Evolutionary conservation across 176 grass and related monocot species (phyloP).

Genomic region (Guadua angustifolia): DNA sequence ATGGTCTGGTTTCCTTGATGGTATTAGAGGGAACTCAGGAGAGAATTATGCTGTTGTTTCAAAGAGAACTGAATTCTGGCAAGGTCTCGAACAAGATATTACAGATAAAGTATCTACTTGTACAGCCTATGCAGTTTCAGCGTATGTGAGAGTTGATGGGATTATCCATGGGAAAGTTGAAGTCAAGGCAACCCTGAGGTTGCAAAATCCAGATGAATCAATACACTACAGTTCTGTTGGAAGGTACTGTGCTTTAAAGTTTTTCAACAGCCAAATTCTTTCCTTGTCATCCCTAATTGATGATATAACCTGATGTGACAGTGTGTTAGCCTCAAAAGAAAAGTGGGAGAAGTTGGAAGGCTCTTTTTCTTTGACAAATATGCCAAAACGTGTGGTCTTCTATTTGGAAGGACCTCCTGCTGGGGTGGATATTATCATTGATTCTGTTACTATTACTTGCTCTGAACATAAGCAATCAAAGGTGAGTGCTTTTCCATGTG

Average conservation of each 20-base stretch:
- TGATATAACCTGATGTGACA: conserved; percentile 43
- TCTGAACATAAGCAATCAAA: conserved; percentile 48
- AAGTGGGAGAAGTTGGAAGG: conserved; percentile 92
- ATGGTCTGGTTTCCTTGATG: conserved; percentile 82
- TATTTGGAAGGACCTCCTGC: conserved; percentile 87
- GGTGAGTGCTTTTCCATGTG: conserved; percentile 41
- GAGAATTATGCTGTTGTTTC: conserved; percentile 86
- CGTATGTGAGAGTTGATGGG: conserved; percentile 71
- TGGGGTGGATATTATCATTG: conserved; percentile 74
- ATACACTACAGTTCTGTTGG: conserved; percentile 62
- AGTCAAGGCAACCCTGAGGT: conserved; percentile 72
- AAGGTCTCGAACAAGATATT: conserved; percentile 90
- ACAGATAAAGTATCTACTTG: conserved; percentile 65
- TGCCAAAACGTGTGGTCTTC: conserved; percentile 81
- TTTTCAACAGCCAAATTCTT: conserved; percentile 33
- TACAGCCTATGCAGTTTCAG: conserved; percentile 59
- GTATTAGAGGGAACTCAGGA: conserved; percentile 69
- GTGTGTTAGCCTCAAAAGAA: conserved; percentile 58
- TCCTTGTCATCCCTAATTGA: not conserved
- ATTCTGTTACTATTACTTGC: conserved; percentile 69
- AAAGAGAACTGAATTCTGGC: conserved; percentile 80
- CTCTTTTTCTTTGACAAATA: conserved; percentile 73
- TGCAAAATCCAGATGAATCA: conserved; percentile 65
- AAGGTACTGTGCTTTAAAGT: conserved; percentile 59
- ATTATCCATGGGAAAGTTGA: conserved; percentile 53